Percentiles rank a stretch among this genome's conserved stretches.
Evolutionary conservation across 1,139 yeast species (phyloP).

Genomic region (Geotrichum candidum): DNA sequence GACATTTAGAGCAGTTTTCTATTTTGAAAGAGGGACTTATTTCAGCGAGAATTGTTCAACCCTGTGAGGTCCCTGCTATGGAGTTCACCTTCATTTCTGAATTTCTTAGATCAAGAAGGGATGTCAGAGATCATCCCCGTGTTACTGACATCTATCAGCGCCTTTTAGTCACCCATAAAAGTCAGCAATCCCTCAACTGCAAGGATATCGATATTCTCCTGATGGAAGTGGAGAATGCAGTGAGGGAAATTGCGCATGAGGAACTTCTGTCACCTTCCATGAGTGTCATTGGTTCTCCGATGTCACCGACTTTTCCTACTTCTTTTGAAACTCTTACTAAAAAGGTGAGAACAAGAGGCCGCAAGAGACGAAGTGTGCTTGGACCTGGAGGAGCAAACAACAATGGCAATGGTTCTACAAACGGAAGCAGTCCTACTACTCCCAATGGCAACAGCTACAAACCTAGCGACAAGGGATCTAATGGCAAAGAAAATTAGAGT

Average conservation of each 20-base stretch:
- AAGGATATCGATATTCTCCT: conserved; percentile 10
- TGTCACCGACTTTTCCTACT: conserved; percentile 11
- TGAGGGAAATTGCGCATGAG: conserved; percentile 9
- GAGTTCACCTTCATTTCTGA: conserved; percentile 12
- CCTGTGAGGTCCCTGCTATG: conserved; percentile 14
- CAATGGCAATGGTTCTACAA: background rate
- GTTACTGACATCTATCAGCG: conserved; percentile 10
- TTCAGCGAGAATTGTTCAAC: conserved; percentile 14
- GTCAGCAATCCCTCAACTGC: background rate
- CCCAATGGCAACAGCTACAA: background rate
- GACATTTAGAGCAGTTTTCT: conserved; percentile 6
- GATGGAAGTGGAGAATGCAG: conserved; percentile 5
- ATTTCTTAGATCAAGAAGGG: conserved; percentile 12
- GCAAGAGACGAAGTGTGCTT: conserved; percentile 11
- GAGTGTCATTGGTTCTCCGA: conserved; percentile 3
- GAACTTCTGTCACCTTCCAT: background rate
- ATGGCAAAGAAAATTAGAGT: background rate
- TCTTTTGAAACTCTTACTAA: conserved; percentile 7
- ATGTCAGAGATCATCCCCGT: conserved; percentile 13
- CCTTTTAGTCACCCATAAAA: conserved; percentile 3
- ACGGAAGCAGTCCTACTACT: background rate
- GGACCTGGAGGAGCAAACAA: background rate
- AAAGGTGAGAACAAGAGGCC: conserved; percentile 10
- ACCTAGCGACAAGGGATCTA: background rate
- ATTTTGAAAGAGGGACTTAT: conserved; percentile 7